Base-by-base conservation (phyloP, 2,329 filamentous ascomycete genomes). In the Lojkania enalia region DNA sequence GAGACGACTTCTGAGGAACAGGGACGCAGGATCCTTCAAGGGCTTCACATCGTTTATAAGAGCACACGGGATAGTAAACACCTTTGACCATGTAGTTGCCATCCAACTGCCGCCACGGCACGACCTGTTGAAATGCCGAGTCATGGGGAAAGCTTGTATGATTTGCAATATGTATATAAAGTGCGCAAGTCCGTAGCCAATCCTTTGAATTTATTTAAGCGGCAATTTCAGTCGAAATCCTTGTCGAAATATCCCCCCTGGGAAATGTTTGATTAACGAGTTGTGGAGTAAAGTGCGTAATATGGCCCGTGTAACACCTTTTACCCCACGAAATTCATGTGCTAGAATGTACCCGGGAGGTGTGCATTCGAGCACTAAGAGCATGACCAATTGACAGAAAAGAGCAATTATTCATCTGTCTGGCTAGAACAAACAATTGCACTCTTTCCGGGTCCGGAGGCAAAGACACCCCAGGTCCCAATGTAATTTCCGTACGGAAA, bases 81-180 rank as follows among this genome's bases (percentile, higher is more conserved):
- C 14, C 21, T 25, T 20, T 21, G 25, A 39, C 25, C 20, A 43
- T 41, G 13, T 27, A 30, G 20, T 32, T 33, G 18, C 39, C 21
- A 2, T 29, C 25, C 48, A 48, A 54, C 48, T 56, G 44, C 53
- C 51, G 46, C 31, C 18, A 11, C 15, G 37, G 21, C 30, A 35
- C 18, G 39, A 37, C 18, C 25, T 31, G 37, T 30, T 35, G 41
- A 51, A 37, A 41, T 48, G 37, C 44, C 51, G 41, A 51, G 38
- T 39, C 47, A 35, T 33, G 37, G 43, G 35, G 43, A 20, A 33
- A 40, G 32, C 20, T 20, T 42, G 33, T 23, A 20, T 42, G 20
- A 19, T 29, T 21, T 21, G 18, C 39, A 44, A 44, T 47, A 40
- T 44, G 20, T 23, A 39, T 20, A 43, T 39, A 39, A 20, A 9